Evolutionary conservation across 1,284 basidiomycete species (phyloP), one percentile per base, ranked within the genome.

Genomic region (Acaromyces ingoldii): DNA sequence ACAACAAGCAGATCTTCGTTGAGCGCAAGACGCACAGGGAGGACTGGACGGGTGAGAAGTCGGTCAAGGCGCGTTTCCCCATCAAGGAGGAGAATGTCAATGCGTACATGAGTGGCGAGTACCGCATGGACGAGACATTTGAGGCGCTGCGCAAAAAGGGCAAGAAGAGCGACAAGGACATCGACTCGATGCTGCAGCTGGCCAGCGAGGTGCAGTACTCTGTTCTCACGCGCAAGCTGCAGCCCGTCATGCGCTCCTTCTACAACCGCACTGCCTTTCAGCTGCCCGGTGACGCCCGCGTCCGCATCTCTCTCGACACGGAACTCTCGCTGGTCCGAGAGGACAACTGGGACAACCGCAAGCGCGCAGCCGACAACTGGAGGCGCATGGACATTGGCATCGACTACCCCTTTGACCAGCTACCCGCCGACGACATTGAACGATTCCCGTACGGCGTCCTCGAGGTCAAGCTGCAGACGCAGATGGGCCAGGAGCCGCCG

Each of bases 31-130:
- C 95, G 0, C 93, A 98, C 75, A 83, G 92, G 48, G 93, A 98
- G 78, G 93, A 98, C 76, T 98, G 95, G 93, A 98, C 95, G 0
- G 93, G 93, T 29, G 93, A 98, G 77, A 98, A 97, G 78, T 93
- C 89, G 15, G 93, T 98, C 75, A 98, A 98, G 78, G 90, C 93
- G 26, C 89, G 93, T 6, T 97, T 98, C 79, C 86, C 91, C 1
- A 87, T 98, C 78, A 93, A 95, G 77, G 93, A 97, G 76, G 85
- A 91, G 63, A 84, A 90, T 55, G 87, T 97, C 67, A 96, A 97
- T 74, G 86, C 88, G 24, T 98, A 90, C 80, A 79, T 96, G 51
- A 80, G 81, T 24, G 93, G 93, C 25, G 86, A 89, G 68, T 88
- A 95, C 77, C 93, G 84, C 30, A 89, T 96, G 83, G 91, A 97